Conservation (phyloP, 73 alveolate species). For the Stentor roeselii region DNA sequence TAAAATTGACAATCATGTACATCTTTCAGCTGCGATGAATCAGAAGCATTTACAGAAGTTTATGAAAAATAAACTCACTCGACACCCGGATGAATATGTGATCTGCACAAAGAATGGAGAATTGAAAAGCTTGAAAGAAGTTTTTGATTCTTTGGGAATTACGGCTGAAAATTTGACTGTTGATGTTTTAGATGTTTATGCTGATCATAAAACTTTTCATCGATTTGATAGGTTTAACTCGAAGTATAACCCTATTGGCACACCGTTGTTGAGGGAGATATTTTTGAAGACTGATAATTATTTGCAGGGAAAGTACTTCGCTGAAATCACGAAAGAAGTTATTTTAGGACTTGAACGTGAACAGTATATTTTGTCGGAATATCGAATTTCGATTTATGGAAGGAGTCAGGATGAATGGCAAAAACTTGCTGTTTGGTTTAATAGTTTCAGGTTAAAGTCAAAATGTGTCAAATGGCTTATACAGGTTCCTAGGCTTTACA, state of each 20-base stretch:
- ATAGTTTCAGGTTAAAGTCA: constrained; percentile 44
- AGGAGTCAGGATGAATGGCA: constrained; percentile 68
- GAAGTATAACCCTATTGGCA: constrained; percentile 73
- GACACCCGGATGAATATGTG: constrained; percentile 49
- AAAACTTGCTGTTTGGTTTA: constrained; percentile 62
- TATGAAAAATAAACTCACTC: constrained; percentile 49
- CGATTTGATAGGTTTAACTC: constrained; percentile 71
- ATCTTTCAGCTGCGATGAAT: constrained; percentile 81
- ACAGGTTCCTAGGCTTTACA: constrained; percentile 68
- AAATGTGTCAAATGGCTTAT: constrained; percentile 67
- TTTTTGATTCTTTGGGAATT: constrained; percentile 37
- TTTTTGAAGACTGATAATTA: constrained; percentile 72
- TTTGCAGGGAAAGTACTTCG: constrained; percentile 64
- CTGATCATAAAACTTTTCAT: constrained; percentile 60
- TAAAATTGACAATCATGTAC: constrained; percentile 74
- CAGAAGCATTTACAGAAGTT: constrained; percentile 63
- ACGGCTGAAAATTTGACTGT: constrained; percentile 10
- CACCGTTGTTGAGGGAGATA: constrained; percentile 60
- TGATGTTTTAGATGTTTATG: constrained; percentile 47
- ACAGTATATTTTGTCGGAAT: constrained; percentile 52
- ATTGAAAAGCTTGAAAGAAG: constrained; percentile 36
- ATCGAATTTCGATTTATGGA: constrained; percentile 70
- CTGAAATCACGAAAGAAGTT: constrained; percentile 61
- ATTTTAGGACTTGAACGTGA: constrained; percentile 50
- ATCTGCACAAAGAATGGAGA: constrained; percentile 35